Evolutionary conservation across 169 alveolate genomes (phyloP).

Genomic region (Theileria parva): DNA sequence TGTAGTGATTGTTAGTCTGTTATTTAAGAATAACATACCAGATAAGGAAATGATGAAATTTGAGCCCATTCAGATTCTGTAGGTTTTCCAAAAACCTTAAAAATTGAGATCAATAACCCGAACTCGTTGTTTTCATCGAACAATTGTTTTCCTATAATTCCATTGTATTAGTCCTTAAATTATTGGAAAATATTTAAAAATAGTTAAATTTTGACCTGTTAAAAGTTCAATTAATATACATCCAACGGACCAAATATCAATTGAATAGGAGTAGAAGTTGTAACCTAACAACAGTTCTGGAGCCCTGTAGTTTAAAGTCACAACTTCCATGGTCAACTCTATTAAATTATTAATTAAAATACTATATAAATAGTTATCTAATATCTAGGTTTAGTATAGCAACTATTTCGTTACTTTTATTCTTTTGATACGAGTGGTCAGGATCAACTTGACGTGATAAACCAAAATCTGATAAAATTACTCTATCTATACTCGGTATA

Average conservation of each 20-base stretch:
- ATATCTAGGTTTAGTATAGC: background rate
- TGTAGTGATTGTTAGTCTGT: conserved; percentile 19
- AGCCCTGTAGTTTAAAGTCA: conserved; percentile 74
- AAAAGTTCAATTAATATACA: conserved; percentile 79
- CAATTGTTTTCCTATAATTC: conserved; percentile 77
- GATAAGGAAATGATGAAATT: conserved; percentile 72
- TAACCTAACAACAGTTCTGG: conserved; percentile 74
- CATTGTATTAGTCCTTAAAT: conserved; percentile 79
- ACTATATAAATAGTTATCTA: background rate
- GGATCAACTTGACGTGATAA: conserved; percentile 50
- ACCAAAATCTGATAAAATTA: conserved; percentile 73
- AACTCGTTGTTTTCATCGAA: conserved; percentile 85
- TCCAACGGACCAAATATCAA: conserved; percentile 78
- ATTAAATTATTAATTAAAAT: background rate
- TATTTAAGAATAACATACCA: conserved; percentile 60
- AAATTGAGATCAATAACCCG: conserved; percentile 74
- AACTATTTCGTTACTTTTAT: background rate
- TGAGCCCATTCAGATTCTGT: conserved; percentile 90
- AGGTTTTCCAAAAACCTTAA: conserved; percentile 81
- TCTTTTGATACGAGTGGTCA: background rate
- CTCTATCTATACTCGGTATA: conserved; percentile 25
- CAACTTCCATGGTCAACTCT: conserved; percentile 70
- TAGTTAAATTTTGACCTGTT: conserved; percentile 9
- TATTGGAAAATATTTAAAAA: conserved; percentile 70
- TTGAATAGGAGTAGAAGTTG: conserved; percentile 46